phyloP scores from a whole-genome alignment of 306 rosid genomes.

The Fagus crenata region DNA sequence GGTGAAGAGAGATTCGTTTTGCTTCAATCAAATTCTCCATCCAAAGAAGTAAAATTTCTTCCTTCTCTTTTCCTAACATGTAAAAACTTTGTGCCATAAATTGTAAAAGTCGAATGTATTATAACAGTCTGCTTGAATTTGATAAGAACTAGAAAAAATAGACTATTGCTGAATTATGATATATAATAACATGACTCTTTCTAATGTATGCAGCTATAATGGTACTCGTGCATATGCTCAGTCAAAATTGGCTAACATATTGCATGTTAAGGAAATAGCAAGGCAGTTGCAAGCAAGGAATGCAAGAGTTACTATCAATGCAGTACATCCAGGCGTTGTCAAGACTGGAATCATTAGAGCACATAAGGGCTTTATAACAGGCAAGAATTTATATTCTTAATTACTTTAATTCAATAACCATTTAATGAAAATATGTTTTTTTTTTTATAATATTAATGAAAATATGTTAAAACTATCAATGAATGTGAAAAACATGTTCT shows the following conservation, averaged over 20 bases:
- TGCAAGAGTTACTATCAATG: conserved; percentile 84
- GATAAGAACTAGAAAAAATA: too few species aligned
- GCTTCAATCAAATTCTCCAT: conserved; percentile 63
- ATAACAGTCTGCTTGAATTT: neutral
- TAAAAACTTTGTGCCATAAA: neutral
- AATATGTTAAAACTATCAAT: neutral
- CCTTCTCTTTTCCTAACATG: neutral
- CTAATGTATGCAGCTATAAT: conserved; percentile 67
- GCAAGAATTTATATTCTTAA: conserved; percentile 22
- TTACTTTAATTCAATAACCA: neutral
- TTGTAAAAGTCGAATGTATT: too few species aligned
- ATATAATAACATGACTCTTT: neutral
- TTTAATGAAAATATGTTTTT: neutral
- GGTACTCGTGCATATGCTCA: conserved; percentile 89
- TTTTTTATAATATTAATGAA: too few species aligned
- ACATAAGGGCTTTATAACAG: conserved; percentile 74
- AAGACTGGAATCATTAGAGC: conserved; percentile 84
- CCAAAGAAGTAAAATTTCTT: conserved; percentile 58
- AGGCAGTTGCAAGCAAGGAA: conserved; percentile 76
- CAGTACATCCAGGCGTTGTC: conserved; percentile 89
- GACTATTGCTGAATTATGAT: neutral
- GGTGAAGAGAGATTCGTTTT: conserved; percentile 68
- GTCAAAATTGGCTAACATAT: conserved; percentile 77
- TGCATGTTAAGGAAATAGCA: conserved; percentile 81
- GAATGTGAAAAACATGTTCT: conserved; percentile 12